Base-by-base conservation (phyloP, 176 grass and related monocot genomes). In the Triticum timopheevii region DNA sequence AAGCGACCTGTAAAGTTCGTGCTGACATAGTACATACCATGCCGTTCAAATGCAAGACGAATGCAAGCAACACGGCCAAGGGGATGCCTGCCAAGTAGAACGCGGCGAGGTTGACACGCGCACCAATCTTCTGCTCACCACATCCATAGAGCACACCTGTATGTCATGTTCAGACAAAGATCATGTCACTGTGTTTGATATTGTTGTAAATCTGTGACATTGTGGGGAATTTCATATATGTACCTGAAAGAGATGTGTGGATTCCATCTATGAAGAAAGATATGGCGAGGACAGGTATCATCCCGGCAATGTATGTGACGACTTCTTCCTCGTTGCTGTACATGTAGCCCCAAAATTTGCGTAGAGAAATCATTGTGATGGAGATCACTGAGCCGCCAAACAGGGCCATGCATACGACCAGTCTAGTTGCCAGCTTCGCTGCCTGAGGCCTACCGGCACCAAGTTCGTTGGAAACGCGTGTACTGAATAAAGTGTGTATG, bases 51-150 rank as follows among this genome's bases (percentile, higher is more conserved):
- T 80, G 76, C 17, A 80, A 30, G 11, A 31, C 11, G 4, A 86
- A 86, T 2, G 76, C 84, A 80, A 80, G 84, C 10, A 86, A 52
- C 7, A 80, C 35, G 3, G 76, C 76, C 84, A 86, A 59, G 1
- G 84, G 84, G 12, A 86, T 86, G 16, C 84, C 76, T 23, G 27
- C 17, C 17, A 86, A 31, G 84, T 86, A 86, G 76, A 80, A 86
- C 4, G 76, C 76, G 1, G 50, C 65, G 7, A 80, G 76, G 31
- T 86, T 86, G 3, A 86, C 65, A 4, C 11, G 24, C n/a, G 84
- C 84, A 0, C 84, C 84, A 8, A 62, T 34, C 13, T 80, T 86
- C 28, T 80, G 84, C 52, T 69, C 31, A 1, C 84, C 84, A 8
- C 84, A 86, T 12, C 84, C 76, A 2, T 65, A 80, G 1, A 80